These are phyloP conservation scores for Neonectria faginata DNA, from an alignment of 2,329 filamentous ascomycete genomes.

Conservation along the genomic window DNA sequence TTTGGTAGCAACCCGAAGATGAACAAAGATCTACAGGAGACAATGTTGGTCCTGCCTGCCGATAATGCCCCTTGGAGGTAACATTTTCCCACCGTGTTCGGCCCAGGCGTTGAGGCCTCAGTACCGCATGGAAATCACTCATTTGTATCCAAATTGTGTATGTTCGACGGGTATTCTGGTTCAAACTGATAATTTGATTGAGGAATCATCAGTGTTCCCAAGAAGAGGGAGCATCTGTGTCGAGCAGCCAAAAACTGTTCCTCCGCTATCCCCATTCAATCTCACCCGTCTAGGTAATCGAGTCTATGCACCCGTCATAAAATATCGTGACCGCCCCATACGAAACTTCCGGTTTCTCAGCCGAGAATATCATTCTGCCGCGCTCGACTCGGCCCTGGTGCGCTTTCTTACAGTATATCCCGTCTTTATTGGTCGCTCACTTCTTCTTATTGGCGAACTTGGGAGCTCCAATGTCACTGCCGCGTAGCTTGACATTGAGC, in stretches of 20 bases:
- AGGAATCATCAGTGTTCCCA: constrained; percentile 16
- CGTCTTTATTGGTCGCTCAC: constrained; percentile 44
- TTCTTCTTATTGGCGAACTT: constrained; percentile 81
- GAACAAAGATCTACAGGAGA: constrained; percentile 17
- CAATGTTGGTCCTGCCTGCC: constrained; percentile 4
- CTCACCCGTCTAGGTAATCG: constrained; percentile 27
- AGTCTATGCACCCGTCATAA: constrained; percentile 45
- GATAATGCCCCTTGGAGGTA: background rate
- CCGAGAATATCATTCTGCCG: constrained; percentile 46
- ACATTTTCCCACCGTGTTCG: too few relatives aligned
- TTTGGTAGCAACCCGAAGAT: background rate
- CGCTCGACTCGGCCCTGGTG: constrained; percentile 46
- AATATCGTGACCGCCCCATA: constrained; percentile 43
- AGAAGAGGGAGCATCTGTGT: constrained; percentile 28
- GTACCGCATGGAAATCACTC: constrained; percentile 12
- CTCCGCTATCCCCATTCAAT: constrained; percentile 33
- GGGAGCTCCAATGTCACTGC: constrained; percentile 85
- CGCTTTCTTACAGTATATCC: constrained; percentile 38
- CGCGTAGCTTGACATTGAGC: constrained; percentile 88
- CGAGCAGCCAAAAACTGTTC: constrained; percentile 21
- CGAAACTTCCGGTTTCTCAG: constrained; percentile 44
- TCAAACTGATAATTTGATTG: constrained; percentile 11
- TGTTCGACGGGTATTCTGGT: background rate
- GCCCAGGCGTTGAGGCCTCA: too few relatives aligned
- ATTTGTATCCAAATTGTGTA: background rate